Evolutionary conservation across 108 stramenopile genomes (phyloP), one percentile per base, ranked within the genome.

Genomic region (Nitzschia sp.): DNA sequence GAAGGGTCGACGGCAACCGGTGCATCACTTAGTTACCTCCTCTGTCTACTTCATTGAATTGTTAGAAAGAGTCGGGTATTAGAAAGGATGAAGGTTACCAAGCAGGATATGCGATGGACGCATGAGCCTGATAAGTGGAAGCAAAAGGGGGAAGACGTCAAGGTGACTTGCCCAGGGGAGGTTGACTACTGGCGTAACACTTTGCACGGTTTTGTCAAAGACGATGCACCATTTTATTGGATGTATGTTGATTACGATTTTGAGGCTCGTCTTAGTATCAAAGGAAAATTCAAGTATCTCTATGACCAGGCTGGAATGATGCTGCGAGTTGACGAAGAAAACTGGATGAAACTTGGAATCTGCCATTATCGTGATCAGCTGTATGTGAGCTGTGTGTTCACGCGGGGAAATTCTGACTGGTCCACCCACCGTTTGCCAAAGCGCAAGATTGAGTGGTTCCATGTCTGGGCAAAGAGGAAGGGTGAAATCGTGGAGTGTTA

Each of bases 251-350:
- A 78, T 47, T 66, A 72, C 33, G 66, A 78, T 46, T 78, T 78
- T 62, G 77, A 78, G 54, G 71, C 71, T 27, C 38, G 68, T 46
- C n/a, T 72, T 27, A 71, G 68, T 29, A 18, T 83, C 18, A 66
- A 76, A 24, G 78, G 64, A 35, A 69, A 75, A 31, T 70, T 74
- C 60, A 58, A 64, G 46, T 49, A 35, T 1, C 46, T 78, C 27
- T 82, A 82, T 76, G 82, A 82, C 45, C 72, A 78, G 54, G 82
- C 82, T 9, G 82, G 82, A 25, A 18, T 82, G 38, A 82, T 82
- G 82, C 15, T 82, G 46, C 77, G 82, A 15, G 36, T 71, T 19
- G 68, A 78, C 48, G 72, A 69, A 45, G 77, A 77, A 58, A 70
- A 70, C 36, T 82, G 82, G 82, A 70, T 78, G 33, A 74, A 68